phyloP scores from a whole-genome alignment of 129 eudicot species.

The Gnaphalium uliginosum region DNA sequence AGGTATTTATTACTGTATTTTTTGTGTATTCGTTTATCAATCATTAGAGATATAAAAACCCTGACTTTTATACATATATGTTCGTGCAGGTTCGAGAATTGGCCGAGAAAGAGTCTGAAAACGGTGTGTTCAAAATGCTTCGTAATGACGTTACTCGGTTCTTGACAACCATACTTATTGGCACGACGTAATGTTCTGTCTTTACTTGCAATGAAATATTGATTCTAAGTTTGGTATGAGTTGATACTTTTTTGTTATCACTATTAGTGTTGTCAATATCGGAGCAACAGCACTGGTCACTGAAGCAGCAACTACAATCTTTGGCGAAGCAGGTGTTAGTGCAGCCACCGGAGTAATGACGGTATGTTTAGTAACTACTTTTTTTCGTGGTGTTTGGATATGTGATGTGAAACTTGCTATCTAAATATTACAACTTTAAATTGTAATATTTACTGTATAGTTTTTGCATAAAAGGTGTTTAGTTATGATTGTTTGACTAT shows the following conservation, averaged over 20 bases:
- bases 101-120: conserved; percentile 92
- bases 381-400: neutral
- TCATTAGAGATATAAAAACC: neutral
- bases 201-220: neutral
- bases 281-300: conserved; percentile 96
- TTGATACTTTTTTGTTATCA: conserved; percentile 26
- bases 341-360: conserved; percentile 99
- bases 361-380: conserved; percentile 41
- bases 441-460: neutral
- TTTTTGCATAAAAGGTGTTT: neutral
- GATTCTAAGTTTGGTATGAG: conserved; percentile 11
- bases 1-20: conserved; percentile 51
- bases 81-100: conserved; percentile 73
- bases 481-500: neutral
- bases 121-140: conserved; percentile 91
- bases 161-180: conserved; percentile 91
- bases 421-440: neutral
- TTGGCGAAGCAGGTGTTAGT: conserved; percentile 94
- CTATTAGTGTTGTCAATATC: conserved; percentile 84
- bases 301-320: conserved; percentile 91
- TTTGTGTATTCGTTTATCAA: neutral
- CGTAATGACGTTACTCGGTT: conserved; percentile 91
- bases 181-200: conserved; percentile 75
- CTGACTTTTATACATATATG: neutral
- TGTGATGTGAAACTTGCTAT: neutral